Conservation (phyloP, 768 basidiomycete species). For the Peribolospora kevripleyi region DNA sequence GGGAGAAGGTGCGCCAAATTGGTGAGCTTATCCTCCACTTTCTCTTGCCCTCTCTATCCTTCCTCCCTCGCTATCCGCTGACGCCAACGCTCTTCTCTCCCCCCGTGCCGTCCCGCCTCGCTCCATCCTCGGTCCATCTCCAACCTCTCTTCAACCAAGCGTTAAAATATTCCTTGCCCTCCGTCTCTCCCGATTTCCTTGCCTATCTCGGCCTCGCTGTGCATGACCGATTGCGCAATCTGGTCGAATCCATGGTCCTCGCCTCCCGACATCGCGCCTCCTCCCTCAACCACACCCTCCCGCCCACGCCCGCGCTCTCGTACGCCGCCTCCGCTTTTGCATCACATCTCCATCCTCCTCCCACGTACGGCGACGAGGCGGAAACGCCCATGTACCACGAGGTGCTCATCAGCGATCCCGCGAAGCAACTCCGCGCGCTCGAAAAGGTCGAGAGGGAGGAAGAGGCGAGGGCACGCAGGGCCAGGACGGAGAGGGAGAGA, state of each 20-base stretch:
- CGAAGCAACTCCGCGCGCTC: slow-evolving; percentile 47
- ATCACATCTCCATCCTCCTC: too few species aligned
- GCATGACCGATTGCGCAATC: slow-evolving; percentile 23
- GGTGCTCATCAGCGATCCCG: slow-evolving; percentile 49
- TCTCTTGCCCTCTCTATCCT: background rate
- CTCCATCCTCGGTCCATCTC: slow-evolving; percentile 21
- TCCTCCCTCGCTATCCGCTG: background rate
- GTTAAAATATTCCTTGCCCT: slow-evolving; percentile 23
- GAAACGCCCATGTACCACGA: slow-evolving; percentile 57
- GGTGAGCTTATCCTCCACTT: slow-evolving; percentile 6
- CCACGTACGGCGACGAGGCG: background rate
- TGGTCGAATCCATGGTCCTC: slow-evolving; percentile 10
- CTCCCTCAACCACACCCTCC: background rate
- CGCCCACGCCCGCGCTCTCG: too few species aligned
- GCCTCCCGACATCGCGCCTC: slow-evolving; percentile 26
- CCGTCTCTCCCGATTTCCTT: slow-evolving; percentile 27
- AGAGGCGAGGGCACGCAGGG: slow-evolving; percentile 44
- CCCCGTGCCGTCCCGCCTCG: slow-evolving; percentile 8
- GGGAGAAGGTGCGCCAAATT: slow-evolving; percentile 41
- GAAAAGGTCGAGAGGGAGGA: slow-evolving; percentile 67
- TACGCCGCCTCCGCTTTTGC: too few species aligned
- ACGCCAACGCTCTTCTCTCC: background rate
- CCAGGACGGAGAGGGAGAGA: slow-evolving; percentile 45
- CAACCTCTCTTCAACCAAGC: slow-evolving; percentile 42
- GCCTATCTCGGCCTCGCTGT: slow-evolving; percentile 59